Conservation (phyloP, 2,329 filamentous ascomycete species). For the Elsinoe australis region DNA sequence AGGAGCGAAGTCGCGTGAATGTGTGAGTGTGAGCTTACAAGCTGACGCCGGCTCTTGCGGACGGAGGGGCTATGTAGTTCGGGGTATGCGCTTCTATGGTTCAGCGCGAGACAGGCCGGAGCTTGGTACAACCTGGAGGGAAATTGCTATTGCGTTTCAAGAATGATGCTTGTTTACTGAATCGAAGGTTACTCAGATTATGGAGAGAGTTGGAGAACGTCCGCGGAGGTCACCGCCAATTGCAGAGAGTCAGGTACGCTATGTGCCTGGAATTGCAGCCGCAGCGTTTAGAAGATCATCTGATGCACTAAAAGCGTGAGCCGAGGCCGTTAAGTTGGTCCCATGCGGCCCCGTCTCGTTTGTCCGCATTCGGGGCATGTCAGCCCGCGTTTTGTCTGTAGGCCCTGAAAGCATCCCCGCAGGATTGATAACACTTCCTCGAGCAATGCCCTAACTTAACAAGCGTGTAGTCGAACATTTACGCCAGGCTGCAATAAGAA, state of each 20-base stretch:
- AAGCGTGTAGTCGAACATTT: no score
- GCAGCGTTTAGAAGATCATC: conserved; percentile 8
- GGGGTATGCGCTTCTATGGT: neutral
- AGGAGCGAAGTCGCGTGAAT: neutral
- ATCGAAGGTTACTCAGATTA: no score
- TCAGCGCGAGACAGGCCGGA: no score
- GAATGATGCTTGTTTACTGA: neutral
- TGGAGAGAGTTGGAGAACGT: neutral
- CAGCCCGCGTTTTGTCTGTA: neutral
- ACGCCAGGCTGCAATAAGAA: no score
- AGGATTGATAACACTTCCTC: no score
- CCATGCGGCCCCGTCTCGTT: conserved; percentile 5
- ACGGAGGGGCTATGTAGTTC: conserved; percentile 1
- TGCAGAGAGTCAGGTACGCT: conserved; percentile 13
- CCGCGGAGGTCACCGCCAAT: conserved; percentile 9
- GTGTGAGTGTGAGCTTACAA: neutral
- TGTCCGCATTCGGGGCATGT: neutral
- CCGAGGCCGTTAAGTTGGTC: conserved; percentile 4
- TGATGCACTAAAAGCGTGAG: conserved; percentile 6
- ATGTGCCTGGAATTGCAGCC: neutral
- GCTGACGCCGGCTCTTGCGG: conserved; percentile 1
- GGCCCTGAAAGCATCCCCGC: no score
- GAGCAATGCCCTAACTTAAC: no score
- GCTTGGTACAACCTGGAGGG: no score
- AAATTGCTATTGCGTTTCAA: no score